A percentile compares a stretch with the other conserved stretches of the same genome.
Conservation (phyloP, 2,329 filamentous ascomycete genomes). For the Nemania sp. region DNA sequence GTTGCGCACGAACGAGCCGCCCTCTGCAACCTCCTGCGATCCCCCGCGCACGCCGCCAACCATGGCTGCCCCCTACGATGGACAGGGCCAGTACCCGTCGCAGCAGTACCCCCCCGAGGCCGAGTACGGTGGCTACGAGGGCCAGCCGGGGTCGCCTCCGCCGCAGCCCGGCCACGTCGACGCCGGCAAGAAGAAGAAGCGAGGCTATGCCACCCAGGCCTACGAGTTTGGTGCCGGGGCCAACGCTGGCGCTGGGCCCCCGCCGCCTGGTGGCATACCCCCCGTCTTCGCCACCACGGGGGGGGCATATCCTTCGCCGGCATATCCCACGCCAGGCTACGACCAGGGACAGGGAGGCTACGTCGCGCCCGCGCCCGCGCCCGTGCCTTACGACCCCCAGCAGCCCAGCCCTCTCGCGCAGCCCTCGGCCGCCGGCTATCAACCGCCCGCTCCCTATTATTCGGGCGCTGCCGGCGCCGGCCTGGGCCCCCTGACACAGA, state of each 20-base stretch:
- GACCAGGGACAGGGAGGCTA: conserved; percentile 45
- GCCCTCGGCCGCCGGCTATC: conserved; percentile 64
- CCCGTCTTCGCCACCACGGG: conserved; percentile 43
- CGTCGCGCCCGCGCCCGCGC: conserved; percentile 33
- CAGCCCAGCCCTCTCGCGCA: conserved; percentile 47
- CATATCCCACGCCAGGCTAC: conserved; percentile 54
- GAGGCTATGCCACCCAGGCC: conserved; percentile 90
- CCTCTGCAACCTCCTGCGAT: conserved; percentile 6
- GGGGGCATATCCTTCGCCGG: conserved; percentile 50
- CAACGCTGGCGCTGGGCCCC: conserved; percentile 66
- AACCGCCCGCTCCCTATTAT: conserved; percentile 70
- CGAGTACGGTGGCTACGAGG: conserved; percentile 48
- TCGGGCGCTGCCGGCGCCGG: conserved; percentile 58
- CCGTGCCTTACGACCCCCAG: conserved; percentile 48
- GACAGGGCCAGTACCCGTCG: conserved; percentile 56
- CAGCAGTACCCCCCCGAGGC: conserved; percentile 48
- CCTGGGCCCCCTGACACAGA: conserved; percentile 76
- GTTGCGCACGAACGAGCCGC: conserved; percentile 2
- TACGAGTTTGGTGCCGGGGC: conserved; percentile 90
- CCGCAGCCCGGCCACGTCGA: conserved; percentile 44
- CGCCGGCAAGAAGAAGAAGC: conserved; percentile 80
- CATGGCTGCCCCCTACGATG: conserved; percentile 63
- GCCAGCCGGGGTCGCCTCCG: conserved; percentile 45
- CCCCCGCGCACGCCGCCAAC: conserved; percentile 40
- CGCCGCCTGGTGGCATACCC: conserved; percentile 45